These are phyloP conservation scores for Wakefieldia striispora DNA, from an alignment of 768 basidiomycete genomes.

Conservation along the genomic window DNA sequence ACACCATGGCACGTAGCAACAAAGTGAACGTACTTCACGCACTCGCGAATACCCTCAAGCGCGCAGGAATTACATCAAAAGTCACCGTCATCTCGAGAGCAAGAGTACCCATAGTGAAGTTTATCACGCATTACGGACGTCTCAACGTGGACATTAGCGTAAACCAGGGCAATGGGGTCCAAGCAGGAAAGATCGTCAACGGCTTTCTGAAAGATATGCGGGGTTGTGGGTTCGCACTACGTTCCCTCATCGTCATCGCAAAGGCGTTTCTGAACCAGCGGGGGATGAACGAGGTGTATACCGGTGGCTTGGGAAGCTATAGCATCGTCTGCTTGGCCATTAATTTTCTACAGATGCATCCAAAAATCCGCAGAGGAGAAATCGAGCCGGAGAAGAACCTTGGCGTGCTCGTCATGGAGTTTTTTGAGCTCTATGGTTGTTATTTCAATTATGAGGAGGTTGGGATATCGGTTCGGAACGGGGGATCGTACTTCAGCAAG, in stretches of 20 bases:
- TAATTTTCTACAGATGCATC: slow-evolving; percentile 96
- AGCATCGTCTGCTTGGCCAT: slow-evolving; percentile 91
- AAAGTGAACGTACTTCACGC: slow-evolving; percentile 69
- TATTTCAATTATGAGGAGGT: slow-evolving; percentile 90
- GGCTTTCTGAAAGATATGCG: slow-evolving; percentile 69
- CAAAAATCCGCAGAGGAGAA: slow-evolving; percentile 85
- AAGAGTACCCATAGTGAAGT: slow-evolving; percentile 96
- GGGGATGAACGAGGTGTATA: slow-evolving; percentile 97
- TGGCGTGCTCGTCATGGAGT: slow-evolving; percentile 94
- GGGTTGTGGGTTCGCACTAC: slow-evolving; percentile 61
- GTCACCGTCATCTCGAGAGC: slow-evolving; percentile 92
- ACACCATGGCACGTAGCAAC: slow-evolving; percentile 68
- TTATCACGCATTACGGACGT: slow-evolving; percentile 75
- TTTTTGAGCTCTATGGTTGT: slow-evolving; percentile 92
- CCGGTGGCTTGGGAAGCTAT: slow-evolving; percentile 92
- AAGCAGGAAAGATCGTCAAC: slow-evolving; percentile 76
- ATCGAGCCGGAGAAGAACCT: slow-evolving; percentile 86
- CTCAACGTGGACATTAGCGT: slow-evolving; percentile 93
- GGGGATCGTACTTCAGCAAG: slow-evolving; percentile 90
- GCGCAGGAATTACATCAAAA: slow-evolving; percentile 67
- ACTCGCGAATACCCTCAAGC: slow-evolving; percentile 76
- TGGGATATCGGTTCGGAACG: slow-evolving; percentile 84
- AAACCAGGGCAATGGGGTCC: slow-evolving; percentile 84
- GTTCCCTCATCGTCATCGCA: slow-evolving; percentile 80
- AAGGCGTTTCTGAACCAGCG: slow-evolving; percentile 90